phyloP scores from a whole-genome alignment of 2,329 filamentous ascomycete species.

The Fusarium sp. region DNA sequence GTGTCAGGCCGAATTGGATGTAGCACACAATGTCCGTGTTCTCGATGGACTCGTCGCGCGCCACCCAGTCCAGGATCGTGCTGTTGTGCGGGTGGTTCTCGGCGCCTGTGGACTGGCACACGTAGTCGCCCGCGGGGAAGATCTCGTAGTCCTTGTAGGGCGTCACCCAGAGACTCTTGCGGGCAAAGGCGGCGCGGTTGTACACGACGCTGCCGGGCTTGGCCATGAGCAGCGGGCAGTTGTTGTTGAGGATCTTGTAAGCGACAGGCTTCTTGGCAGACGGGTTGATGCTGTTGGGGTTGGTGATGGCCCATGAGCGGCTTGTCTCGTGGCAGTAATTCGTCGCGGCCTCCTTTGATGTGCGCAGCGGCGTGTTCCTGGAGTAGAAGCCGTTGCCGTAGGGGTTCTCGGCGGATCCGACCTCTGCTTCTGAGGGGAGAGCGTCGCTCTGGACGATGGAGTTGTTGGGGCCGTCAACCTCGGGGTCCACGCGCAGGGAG shows the following conservation, averaged over 20 bases:
- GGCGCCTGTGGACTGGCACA: conserved; percentile 87
- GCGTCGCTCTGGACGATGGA: conserved; percentile 83
- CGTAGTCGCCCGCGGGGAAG: conserved; percentile 87
- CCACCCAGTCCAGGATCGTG: conserved; percentile 84
- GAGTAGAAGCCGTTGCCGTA: conserved; percentile 94
- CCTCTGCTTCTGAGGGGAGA: conserved; percentile 75
- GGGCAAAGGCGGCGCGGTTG: conserved; percentile 88
- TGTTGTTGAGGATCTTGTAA: conserved; percentile 91
- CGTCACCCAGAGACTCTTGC: conserved; percentile 54
- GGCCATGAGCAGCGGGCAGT: conserved; percentile 83
- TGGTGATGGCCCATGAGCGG: conserved; percentile 91
- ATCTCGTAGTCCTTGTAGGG: conserved; percentile 83
- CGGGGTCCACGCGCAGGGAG: conserved; percentile 74
- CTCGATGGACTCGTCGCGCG: conserved; percentile 76
- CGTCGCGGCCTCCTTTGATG: conserved; percentile 74
- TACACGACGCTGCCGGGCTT: conserved; percentile 86
- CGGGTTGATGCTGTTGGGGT: conserved; percentile 84
- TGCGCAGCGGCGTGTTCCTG: conserved; percentile 83
- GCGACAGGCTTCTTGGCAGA: conserved; percentile 86
- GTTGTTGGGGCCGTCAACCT: conserved; percentile 72
- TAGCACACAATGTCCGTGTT: conserved; percentile 91
- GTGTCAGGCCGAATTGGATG: conserved; percentile 93
- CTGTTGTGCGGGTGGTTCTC: conserved; percentile 66
- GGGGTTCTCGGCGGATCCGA: conserved; percentile 84
- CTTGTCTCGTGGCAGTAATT: conserved; percentile 86